Percentiles rank a stretch among this genome's conserved stretches.
Conservation (phyloP, 805 yeast genomes). For the Starmerella etchellsii region DNA sequence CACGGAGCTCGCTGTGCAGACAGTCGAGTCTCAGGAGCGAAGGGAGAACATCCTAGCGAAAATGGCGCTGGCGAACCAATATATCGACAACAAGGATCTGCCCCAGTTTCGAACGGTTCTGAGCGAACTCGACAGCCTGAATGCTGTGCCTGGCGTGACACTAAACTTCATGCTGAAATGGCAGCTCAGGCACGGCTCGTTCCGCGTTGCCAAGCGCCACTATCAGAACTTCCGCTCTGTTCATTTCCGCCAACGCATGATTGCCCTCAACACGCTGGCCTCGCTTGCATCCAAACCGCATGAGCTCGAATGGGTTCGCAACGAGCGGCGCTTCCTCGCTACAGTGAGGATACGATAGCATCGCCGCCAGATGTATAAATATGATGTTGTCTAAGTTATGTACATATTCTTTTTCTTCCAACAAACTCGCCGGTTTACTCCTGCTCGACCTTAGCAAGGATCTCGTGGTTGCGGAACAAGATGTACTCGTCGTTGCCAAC, state of each 20-base stretch:
- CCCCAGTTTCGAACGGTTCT: neutral
- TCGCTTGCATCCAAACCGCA: neutral
- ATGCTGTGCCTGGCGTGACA: slow-evolving; percentile 8
- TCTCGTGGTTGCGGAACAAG: slow-evolving; percentile 85
- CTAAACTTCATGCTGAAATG: slow-evolving; percentile 19
- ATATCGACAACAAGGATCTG: slow-evolving; percentile 4
- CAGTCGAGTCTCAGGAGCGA: neutral
- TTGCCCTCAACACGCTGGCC: slow-evolving; percentile 13
- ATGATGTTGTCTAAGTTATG: neutral
- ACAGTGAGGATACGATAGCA: neutral
- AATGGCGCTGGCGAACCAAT: slow-evolving; percentile 13
- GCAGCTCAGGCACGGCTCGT: slow-evolving; percentile 16
- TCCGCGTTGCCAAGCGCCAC: slow-evolving; percentile 13
- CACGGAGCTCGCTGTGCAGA: slow-evolving; percentile 3
- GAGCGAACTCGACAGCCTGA: neutral
- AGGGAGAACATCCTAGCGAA: slow-evolving; percentile 2
- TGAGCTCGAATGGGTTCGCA: slow-evolving; percentile 10
- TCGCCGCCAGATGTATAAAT: too few relatives aligned
- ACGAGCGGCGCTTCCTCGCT: slow-evolving; percentile 6
- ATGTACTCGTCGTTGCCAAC: slow-evolving; percentile 62
- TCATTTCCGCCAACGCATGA: slow-evolving; percentile 12
- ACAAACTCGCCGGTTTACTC: slow-evolving; percentile 1
- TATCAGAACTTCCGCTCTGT: slow-evolving; percentile 13
- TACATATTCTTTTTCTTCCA: neutral
- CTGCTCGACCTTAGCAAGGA: slow-evolving; percentile 80